These are phyloP conservation scores for Dendrobium huoshanense DNA, from an alignment of 106 monocot species.

Conservation along the genomic window DNA sequence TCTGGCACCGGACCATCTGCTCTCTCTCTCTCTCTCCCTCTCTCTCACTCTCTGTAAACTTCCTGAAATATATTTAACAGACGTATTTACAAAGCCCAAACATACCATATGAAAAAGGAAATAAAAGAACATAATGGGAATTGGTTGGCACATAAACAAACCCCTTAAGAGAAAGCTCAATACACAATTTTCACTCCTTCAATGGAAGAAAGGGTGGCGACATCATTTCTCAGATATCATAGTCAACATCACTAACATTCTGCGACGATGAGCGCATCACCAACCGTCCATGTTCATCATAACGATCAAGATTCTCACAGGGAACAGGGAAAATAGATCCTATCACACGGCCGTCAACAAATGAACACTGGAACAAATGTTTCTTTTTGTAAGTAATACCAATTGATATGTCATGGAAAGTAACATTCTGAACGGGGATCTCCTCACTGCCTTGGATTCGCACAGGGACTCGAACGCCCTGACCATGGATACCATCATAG, in stretches of 20 bases:
- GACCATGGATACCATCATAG: constrained; percentile 32
- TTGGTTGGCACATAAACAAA: neutral
- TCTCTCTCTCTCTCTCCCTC: too few relatives aligned
- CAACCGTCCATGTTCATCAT: constrained; percentile 38
- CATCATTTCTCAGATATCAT: constrained; percentile 7
- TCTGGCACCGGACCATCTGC: too few relatives aligned
- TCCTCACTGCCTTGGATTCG: constrained; percentile 49
- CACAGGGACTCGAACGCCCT: constrained; percentile 43
- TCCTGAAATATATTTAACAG: too few relatives aligned
- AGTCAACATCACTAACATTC: constrained; percentile 38
- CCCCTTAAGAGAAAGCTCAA: neutral
- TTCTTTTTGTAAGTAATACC: constrained; percentile 29
- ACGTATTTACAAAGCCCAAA: neutral
- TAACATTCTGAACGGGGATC: constrained; percentile 41
- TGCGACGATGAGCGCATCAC: constrained; percentile 23
- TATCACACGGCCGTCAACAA: constrained; percentile 39
- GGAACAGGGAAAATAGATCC: constrained; percentile 40
- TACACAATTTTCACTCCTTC: too few relatives aligned
- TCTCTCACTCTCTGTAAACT: too few relatives aligned
- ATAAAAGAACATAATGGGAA: neutral
- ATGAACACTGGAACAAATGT: constrained; percentile 51
- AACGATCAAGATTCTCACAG: constrained; percentile 52
- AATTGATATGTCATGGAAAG: constrained; percentile 30
- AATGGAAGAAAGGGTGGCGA: neutral
- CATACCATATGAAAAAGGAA: neutral